A percentile compares a stretch with the other conserved stretches of the same genome.
phyloP scores from a whole-genome alignment of 2,329 filamentous ascomycete genomes.

The Fusarium napiforme region DNA sequence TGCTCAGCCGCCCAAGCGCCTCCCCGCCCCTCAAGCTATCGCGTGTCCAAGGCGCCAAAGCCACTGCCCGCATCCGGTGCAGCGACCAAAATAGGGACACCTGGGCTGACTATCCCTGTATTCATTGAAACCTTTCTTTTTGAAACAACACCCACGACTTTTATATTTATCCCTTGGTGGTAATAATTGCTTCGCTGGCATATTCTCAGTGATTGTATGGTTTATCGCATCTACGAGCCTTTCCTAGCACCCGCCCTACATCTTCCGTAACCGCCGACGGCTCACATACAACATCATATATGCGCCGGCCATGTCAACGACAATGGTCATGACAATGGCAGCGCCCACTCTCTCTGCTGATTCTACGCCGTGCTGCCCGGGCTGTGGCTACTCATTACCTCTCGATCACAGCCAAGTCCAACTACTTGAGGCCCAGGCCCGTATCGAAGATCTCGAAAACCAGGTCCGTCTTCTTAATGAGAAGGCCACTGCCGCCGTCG shows the following conservation, averaged over 20 bases:
- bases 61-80: slow-evolving; percentile 35
- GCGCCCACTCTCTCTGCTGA: slow-evolving; percentile 40
- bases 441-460: slow-evolving; percentile 75
- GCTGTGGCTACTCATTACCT: slow-evolving; percentile 59
- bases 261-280: neutral
- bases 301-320: slow-evolving; percentile 40
- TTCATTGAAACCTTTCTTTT: slow-evolving; percentile 20
- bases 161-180: slow-evolving; percentile 15
- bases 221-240: neutral
- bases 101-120: slow-evolving; percentile 22
- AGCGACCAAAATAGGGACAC: slow-evolving; percentile 38
- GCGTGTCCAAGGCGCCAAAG: slow-evolving; percentile 25
- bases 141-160: slow-evolving; percentile 21
- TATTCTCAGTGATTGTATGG: neutral
- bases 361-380: slow-evolving; percentile 57
- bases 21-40: slow-evolving; percentile 16
- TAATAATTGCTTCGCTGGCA: neutral
- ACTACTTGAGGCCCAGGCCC: slow-evolving; percentile 65
- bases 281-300: slow-evolving; percentile 11
- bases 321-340: slow-evolving; percentile 52
- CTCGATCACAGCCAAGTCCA: slow-evolving; percentile 53
- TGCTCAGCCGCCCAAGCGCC: slow-evolving; percentile 37
- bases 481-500: slow-evolving; percentile 73
- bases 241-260: neutral
- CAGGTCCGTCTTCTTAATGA: slow-evolving; percentile 77